phyloP scores from a whole-genome alignment of 805 yeast species.

The Ogataea kodamae region DNA sequence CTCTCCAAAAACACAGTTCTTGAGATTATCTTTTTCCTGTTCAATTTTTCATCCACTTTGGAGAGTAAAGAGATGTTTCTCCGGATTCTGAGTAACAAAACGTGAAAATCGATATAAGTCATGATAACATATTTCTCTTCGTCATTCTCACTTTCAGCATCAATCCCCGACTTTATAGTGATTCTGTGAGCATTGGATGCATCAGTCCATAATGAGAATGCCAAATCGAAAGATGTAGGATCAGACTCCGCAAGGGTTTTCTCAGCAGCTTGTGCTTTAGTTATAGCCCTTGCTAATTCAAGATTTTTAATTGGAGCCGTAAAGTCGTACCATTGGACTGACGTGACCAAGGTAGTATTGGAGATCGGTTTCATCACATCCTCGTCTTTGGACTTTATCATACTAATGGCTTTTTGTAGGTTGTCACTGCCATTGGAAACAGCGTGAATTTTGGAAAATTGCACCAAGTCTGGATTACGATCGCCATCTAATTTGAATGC shows the following conservation, averaged over 20 bases:
- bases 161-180: constrained; percentile 42
- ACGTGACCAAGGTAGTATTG: constrained; percentile 24
- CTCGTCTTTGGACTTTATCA: constrained; percentile 36
- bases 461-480: constrained; percentile 45
- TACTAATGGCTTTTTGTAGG: constrained; percentile 36
- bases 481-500: constrained; percentile 30
- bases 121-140: constrained; percentile 72
- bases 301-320: constrained; percentile 65
- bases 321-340: constrained; percentile 49
- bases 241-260: constrained; percentile 33
- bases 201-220: constrained; percentile 65
- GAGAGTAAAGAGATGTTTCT: constrained; percentile 56
- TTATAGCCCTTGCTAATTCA: constrained; percentile 61
- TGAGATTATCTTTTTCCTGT: constrained; percentile 20
- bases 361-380: constrained; percentile 34
- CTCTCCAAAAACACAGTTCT: constrained; percentile 28
- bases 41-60: constrained; percentile 32
- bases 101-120: constrained; percentile 71
- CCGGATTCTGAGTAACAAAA: constrained; percentile 60
- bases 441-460: constrained; percentile 44
- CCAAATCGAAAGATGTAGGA: constrained; percentile 50
- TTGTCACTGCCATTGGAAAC: constrained; percentile 32
- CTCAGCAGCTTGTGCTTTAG: constrained; percentile 36
- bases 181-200: constrained; percentile 55
- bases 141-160: constrained; percentile 50